Conservation (phyloP, 768 basidiomycete species). For the Mrakia gelida region DNA sequence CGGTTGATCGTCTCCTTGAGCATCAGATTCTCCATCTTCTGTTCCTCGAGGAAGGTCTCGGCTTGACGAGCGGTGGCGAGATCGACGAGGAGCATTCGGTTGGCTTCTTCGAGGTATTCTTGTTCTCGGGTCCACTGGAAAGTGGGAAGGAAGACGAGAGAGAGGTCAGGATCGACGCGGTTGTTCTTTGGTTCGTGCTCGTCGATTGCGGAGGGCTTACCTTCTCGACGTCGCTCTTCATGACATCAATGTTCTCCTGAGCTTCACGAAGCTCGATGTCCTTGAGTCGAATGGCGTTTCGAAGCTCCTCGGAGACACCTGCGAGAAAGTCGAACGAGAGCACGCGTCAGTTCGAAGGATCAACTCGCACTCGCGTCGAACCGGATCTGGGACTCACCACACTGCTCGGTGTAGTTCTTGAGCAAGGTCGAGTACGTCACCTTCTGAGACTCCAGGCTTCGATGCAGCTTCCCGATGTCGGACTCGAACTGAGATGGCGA, state of each 20-base stretch:
- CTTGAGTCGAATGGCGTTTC: constrained; percentile 18
- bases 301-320: constrained; percentile 25
- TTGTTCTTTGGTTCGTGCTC: background rate
- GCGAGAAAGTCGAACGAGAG: background rate
- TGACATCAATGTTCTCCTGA: constrained; percentile 13
- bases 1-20: constrained; percentile 33
- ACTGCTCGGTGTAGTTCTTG: constrained; percentile 29
- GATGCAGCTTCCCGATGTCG: constrained; percentile 25
- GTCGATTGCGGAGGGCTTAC: background rate
- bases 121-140: constrained; percentile 21
- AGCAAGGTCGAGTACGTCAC: constrained; percentile 17
- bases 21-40: constrained; percentile 29
- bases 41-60: constrained; percentile 28
- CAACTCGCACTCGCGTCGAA: too few species aligned
- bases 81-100: constrained; percentile 14
- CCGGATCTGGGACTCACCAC: background rate
- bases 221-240: constrained; percentile 24
- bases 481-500: constrained; percentile 20
- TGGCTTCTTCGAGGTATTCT: constrained; percentile 11
- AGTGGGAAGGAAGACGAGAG: background rate
- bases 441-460: constrained; percentile 16
- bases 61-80: constrained; percentile 26
- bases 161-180: background rate
- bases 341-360: background rate
- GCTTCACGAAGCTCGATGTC: constrained; percentile 20